A percentile compares a stretch with the other conserved stretches of the same genome.
phyloP scores from a whole-genome alignment of 345 rosid genomes.

The Aquilaria malaccensis region DNA sequence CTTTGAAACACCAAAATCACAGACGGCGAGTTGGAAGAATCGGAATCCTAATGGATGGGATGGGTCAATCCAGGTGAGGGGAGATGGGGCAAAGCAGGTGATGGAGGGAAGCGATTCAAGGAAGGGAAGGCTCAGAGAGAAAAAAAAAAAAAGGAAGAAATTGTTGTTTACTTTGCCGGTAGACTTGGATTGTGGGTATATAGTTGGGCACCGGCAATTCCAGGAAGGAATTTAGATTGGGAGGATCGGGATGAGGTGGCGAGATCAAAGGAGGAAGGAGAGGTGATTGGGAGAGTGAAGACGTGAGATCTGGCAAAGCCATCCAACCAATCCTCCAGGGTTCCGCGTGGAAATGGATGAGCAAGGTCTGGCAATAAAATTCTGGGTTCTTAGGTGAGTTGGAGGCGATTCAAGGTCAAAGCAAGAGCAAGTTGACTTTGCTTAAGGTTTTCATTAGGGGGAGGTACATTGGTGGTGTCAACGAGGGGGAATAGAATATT shows the following conservation, averaged over 20 bases:
- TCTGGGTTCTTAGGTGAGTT: constrained; percentile 50
- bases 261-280: too few species aligned
- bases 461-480: constrained; percentile 74
- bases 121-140: constrained; percentile 6
- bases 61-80: not conserved
- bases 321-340: constrained; percentile 63
- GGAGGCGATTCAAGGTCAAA: constrained; percentile 23
- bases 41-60: not conserved
- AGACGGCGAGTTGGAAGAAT: too few species aligned
- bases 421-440: constrained; percentile 28
- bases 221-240: constrained; percentile 41
- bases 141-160: constrained; percentile 14
- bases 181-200: constrained; percentile 22
- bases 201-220: constrained; percentile 68
- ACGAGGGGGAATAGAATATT: constrained; percentile 32
- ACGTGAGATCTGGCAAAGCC: constrained; percentile 16
- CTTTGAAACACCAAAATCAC: too few species aligned
- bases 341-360: constrained; percentile 68
- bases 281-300: too few species aligned
- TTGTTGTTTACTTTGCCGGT: constrained; percentile 17
- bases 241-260: not conserved
- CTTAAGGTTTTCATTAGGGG: constrained; percentile 86
- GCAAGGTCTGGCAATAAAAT: constrained; percentile 83
- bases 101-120: constrained; percentile 10
- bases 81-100: constrained; percentile 12